Conservation (phyloP, 768 basidiomycete species). For the Mycena metata region DNA sequence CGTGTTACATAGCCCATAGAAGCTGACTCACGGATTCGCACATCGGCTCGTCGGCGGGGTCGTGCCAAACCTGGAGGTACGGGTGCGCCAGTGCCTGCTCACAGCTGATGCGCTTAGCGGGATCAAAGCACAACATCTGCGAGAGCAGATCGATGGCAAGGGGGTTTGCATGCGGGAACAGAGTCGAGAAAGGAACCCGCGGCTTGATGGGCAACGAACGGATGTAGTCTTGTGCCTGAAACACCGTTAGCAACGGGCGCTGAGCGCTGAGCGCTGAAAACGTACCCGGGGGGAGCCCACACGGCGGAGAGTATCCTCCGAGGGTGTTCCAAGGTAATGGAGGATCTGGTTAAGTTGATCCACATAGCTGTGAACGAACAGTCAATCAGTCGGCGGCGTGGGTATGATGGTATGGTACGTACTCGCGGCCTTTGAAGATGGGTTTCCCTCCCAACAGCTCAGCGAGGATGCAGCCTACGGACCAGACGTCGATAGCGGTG, state of each 20-base stretch:
- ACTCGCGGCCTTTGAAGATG: constrained; percentile 98
- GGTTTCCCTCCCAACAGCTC: constrained; percentile 95
- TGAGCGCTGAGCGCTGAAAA: constrained; percentile 26
- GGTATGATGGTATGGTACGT: constrained; percentile 47
- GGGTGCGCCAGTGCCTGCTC: constrained; percentile 96
- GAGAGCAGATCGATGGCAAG: constrained; percentile 93
- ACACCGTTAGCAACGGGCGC: constrained; percentile 5
- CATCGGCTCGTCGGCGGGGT: constrained; percentile 92
- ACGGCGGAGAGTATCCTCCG: constrained; percentile 94
- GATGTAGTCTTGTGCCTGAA: constrained; percentile 96
- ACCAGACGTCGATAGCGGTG: constrained; percentile 96
- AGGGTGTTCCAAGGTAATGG: constrained; percentile 97
- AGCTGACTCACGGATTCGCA: constrained; percentile 75
- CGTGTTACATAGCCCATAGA: not conserved
- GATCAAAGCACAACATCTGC: constrained; percentile 95
- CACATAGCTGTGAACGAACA: constrained; percentile 76
- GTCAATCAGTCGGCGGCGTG: constrained; percentile 22
- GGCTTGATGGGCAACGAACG: constrained; percentile 98
- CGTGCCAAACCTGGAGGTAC: constrained; percentile 97
- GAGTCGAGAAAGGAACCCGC: constrained; percentile 88
- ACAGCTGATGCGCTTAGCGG: constrained; percentile 95
- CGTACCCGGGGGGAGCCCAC: constrained; percentile 94
- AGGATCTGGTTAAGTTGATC: constrained; percentile 99
- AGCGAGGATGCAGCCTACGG: constrained; percentile 94
- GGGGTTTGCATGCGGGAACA: constrained; percentile 96